Evolutionary conservation across 2,329 filamentous ascomycete species (phyloP).

Genomic region (Trichoderma sp.): DNA sequence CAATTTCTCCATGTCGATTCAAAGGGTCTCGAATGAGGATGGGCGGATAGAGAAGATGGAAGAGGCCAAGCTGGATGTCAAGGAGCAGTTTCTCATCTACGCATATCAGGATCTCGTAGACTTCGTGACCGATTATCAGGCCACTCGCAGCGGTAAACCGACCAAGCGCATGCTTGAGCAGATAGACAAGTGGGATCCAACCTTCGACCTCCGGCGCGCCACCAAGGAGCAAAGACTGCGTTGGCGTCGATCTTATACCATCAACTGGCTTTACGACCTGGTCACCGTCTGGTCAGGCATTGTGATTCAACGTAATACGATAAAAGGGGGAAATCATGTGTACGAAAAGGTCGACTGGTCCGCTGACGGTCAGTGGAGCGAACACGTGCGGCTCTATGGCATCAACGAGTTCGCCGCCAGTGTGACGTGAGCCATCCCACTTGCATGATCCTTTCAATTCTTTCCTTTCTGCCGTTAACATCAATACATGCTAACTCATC

Average conservation of each 20-base stretch:
- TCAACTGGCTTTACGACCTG: too few relatives aligned
- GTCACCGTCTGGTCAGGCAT: constrained; percentile 42
- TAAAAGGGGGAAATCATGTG: constrained; percentile 41
- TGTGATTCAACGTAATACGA: constrained; percentile 46
- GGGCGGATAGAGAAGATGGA: constrained; percentile 10
- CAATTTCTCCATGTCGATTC: constrained; percentile 21
- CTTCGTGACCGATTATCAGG: constrained; percentile 51
- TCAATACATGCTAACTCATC: background rate
- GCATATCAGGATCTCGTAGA: constrained; percentile 48
- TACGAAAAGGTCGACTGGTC: constrained; percentile 50
- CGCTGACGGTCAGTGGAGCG: constrained; percentile 39
- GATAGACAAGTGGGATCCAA: too few relatives aligned
- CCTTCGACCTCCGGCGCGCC: too few relatives aligned
- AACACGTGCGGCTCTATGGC: constrained; percentile 46
- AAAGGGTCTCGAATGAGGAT: background rate
- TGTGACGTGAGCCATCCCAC: background rate
- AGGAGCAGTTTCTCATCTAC: constrained; percentile 50
- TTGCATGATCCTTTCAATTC: too few relatives aligned
- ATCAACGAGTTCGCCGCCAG: constrained; percentile 50
- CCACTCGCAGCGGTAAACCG: constrained; percentile 37
- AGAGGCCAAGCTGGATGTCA: constrained; percentile 42
- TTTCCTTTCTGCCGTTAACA: too few relatives aligned
- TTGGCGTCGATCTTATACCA: too few relatives aligned
- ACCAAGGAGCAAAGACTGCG: too few relatives aligned
- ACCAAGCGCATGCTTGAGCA: too few relatives aligned